These are phyloP conservation scores for Kuraishia ogatae DNA, from an alignment of 805 yeast genomes.

Conservation along the genomic window DNA sequence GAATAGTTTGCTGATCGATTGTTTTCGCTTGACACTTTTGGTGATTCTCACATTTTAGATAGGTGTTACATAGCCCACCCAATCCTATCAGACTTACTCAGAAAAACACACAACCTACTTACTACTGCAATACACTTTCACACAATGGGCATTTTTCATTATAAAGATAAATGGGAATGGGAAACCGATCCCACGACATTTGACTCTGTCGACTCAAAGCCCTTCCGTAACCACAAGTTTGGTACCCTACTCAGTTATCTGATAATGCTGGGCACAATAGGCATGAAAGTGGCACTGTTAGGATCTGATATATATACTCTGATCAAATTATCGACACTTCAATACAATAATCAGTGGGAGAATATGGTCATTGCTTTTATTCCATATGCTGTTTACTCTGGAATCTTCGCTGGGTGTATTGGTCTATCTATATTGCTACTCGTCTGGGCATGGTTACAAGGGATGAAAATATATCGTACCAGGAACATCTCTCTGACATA, in stretches of 20 bases:
- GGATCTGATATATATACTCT: slow-evolving; percentile 76
- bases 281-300: slow-evolving; percentile 44
- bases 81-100: no score
- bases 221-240: slow-evolving; percentile 34
- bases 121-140: not conserved
- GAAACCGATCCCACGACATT: slow-evolving; percentile 31
- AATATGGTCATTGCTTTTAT: slow-evolving; percentile 21
- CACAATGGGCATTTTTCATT: not conserved
- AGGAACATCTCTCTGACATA: slow-evolving; percentile 63
- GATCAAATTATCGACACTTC: slow-evolving; percentile 33
- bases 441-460: slow-evolving; percentile 49
- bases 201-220: slow-evolving; percentile 36
- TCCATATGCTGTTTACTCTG: slow-evolving; percentile 19
- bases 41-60: no score
- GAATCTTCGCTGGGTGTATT: slow-evolving; percentile 52
- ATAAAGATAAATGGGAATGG: slow-evolving; percentile 21
- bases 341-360: slow-evolving; percentile 16
- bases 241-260: slow-evolving; percentile 36
- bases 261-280: slow-evolving; percentile 27
- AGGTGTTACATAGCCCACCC: no score
- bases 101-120: no score
- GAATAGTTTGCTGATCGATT: no score
- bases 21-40: no score
- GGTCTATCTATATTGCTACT: slow-evolving; percentile 55
- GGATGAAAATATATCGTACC: slow-evolving; percentile 47